Conservation (phyloP, 768 basidiomycete species). For the Suillus fuscotomentosus region DNA sequence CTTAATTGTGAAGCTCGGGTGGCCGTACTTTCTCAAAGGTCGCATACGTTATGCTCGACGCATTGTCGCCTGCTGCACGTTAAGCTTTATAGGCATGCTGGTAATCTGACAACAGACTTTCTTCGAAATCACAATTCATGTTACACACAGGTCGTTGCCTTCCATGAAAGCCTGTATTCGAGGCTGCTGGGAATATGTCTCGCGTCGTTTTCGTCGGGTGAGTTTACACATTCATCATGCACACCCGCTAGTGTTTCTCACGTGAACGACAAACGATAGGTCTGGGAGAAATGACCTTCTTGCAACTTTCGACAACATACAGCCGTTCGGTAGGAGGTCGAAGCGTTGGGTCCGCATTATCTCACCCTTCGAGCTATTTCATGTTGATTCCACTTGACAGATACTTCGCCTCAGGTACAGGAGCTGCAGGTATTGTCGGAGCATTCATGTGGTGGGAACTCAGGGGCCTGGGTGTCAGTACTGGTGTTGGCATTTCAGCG, state of each 20-base stretch:
- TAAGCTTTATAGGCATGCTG: slow-evolving; percentile 85
- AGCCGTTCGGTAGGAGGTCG: slow-evolving; percentile 72
- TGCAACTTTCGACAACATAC: slow-evolving; percentile 88
- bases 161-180: slow-evolving; percentile 61
- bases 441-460: slow-evolving; percentile 96
- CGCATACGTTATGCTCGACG: slow-evolving; percentile 78
- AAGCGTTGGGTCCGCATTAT: slow-evolving; percentile 66
- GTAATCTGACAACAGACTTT: slow-evolving; percentile 43
- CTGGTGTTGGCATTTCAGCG: slow-evolving; percentile 81
- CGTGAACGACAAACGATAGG: slow-evolving; percentile 42
- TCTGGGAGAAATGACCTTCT: slow-evolving; percentile 90
- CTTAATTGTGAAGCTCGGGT: slow-evolving; percentile 82
- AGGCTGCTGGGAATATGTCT: slow-evolving; percentile 79
- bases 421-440: slow-evolving; percentile 90
- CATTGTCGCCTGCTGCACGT: slow-evolving; percentile 67
- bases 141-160: slow-evolving; percentile 67
- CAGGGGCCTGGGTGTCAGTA: slow-evolving; percentile 76
- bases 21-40: slow-evolving; percentile 90
- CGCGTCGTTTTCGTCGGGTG: slow-evolving; percentile 87
- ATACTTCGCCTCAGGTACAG: slow-evolving; percentile 93
- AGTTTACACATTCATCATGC: neutral
- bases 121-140: neutral
- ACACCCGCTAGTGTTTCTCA: neutral
- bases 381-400: slow-evolving; percentile 31
- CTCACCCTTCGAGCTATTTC: neutral